phyloP scores from a whole-genome alignment of 2,329 filamentous ascomycete genomes.

The Diaporthe australafricana region DNA sequence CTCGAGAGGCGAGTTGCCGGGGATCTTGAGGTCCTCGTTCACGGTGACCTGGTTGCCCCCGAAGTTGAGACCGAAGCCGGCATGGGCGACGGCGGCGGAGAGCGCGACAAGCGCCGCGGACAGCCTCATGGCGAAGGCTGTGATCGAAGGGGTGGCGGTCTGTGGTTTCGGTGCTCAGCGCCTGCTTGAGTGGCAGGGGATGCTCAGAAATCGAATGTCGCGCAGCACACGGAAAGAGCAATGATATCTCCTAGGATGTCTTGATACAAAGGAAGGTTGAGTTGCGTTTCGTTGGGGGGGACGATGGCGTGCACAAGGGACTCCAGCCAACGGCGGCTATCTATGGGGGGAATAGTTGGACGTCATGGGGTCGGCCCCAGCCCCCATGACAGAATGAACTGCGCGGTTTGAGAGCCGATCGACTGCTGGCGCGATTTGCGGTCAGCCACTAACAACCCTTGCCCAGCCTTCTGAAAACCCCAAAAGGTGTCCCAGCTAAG shows the following conservation, averaged over 20 bases:
- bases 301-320: background rate
- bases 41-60: conserved; percentile 59
- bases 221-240: background rate
- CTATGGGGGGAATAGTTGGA: conserved; percentile 25
- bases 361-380: conserved; percentile 32
- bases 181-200: background rate
- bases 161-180: background rate
- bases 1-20: conserved; percentile 86
- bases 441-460: conserved; percentile 20
- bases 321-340: conserved; percentile 32
- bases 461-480: background rate
- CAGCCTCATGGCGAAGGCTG: conserved; percentile 52
- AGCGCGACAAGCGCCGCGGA: conserved; percentile 57
- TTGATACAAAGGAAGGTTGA: background rate
- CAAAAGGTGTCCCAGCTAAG: background rate
- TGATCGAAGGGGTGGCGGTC: background rate
- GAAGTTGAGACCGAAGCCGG: conserved; percentile 57
- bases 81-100: conserved; percentile 58
- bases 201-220: background rate
- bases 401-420: conserved; percentile 6
- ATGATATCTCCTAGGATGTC: background rate
- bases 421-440: background rate
- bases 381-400: background rate
- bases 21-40: conserved; percentile 72
- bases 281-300: background rate